Evolutionary conservation across 176 grass and related monocot species (phyloP), one percentile per base, ranked within the genome.

Genomic region (Cenchrus americanus): DNA sequence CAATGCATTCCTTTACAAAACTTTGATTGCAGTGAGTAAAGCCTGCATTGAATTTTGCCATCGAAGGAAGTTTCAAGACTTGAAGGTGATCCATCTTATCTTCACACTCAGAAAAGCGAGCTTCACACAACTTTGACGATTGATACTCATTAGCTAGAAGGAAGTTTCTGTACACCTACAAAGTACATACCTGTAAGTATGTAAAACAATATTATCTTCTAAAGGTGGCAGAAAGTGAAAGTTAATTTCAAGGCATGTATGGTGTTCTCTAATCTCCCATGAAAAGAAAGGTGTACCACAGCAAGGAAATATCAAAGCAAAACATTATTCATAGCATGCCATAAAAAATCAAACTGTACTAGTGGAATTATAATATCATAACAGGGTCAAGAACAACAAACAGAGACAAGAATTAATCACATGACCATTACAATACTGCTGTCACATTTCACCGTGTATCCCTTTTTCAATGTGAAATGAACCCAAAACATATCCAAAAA

Each of bases 81-180:
- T 99, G 96, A 88, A 96, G 93, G 42, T 94, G 83, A 66, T 96
- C 96, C 96, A 99, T 99, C 92, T 90, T 91, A 83, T 99, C 96
- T 87, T 99, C 96, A 64, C 96, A 99, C 21, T 99, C 86, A 6
- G 91, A 91, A 34, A 94, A 99, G 24, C 89, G 86, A 69, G 89
- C 91, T 87, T 99, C 96, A 78, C 96, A 99, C 24, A 99, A 80
- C 80, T 94, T 99, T 89, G 91, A 94, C 0, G 96, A 99, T 72
- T 99, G 96, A 78, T 96, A 99, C 80, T 96, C 93, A 79, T 99
- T 99, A 42, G 91, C 77, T 75, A 99, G 69, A 88, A 96, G 70
- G 37, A 96, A 81, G 81, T 90, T 99, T 89, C 78, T 96, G 84
- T 90, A 92, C 81, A 99, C 89, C 96, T 99, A 88, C 82, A 94